Conservation (phyloP, 805 yeast genomes). For the Yarrowia osloensis region DNA sequence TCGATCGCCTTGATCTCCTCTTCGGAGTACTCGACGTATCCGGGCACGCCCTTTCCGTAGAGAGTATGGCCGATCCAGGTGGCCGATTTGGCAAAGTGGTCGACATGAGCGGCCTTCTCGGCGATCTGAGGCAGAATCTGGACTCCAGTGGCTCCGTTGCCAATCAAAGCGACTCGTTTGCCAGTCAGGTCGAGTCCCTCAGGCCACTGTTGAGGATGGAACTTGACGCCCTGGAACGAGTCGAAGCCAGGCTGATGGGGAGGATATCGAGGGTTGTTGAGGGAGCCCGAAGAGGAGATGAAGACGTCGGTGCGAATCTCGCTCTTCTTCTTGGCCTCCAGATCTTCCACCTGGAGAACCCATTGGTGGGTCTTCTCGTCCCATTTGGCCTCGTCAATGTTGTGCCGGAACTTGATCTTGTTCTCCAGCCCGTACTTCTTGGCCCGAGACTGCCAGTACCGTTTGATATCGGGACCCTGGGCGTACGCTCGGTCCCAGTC, state of each 20-base stretch:
- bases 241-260: slow-evolving; percentile 38
- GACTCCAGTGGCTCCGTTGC: slow-evolving; percentile 44
- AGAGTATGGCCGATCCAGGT: slow-evolving; percentile 35
- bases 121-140: slow-evolving; percentile 41
- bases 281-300: slow-evolving; percentile 38
- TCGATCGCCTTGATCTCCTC: slow-evolving; percentile 31
- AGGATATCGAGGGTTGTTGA: slow-evolving; percentile 40
- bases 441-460: slow-evolving; percentile 36
- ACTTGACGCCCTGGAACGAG: slow-evolving; percentile 39
- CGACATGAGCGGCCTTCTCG: slow-evolving; percentile 35
- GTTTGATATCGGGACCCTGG: slow-evolving; percentile 37
- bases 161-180: slow-evolving; percentile 42
- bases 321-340: slow-evolving; percentile 23
- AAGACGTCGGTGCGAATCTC: slow-evolving; percentile 36
- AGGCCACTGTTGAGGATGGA: slow-evolving; percentile 45
- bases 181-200: slow-evolving; percentile 36
- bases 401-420: slow-evolving; percentile 34
- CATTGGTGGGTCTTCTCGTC: slow-evolving; percentile 30
- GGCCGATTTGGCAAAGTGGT: slow-evolving; percentile 36
- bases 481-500: slow-evolving; percentile 38
- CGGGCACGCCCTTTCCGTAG: slow-evolving; percentile 35
- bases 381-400: slow-evolving; percentile 38
- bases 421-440: slow-evolving; percentile 37
- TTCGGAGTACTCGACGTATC: slow-evolving; percentile 33
- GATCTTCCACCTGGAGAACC: slow-evolving; percentile 32